Percentiles rank a stretch among this genome's conserved stretches.
Evolutionary conservation across 1,284 basidiomycete genomes (phyloP).

Genomic region (Sanghuangporus baumii): DNA sequence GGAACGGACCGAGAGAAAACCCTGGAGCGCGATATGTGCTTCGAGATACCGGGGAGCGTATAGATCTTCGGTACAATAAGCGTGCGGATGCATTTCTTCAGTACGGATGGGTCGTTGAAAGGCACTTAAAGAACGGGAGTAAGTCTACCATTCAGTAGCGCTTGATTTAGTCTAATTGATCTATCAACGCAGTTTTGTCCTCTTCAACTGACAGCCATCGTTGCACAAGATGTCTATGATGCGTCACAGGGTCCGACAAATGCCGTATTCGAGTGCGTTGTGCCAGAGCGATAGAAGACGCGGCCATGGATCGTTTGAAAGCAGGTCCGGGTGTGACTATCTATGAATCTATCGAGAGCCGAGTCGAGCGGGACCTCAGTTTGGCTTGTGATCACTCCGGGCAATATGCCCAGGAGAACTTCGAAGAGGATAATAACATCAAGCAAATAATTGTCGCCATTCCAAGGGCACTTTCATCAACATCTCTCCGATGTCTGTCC

Average conservation of each 20-base stretch:
- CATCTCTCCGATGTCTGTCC: constrained; percentile 99
- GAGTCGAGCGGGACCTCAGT: constrained; percentile 90
- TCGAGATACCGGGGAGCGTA: constrained; percentile 96
- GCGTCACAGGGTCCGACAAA: constrained; percentile 96
- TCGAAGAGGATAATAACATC: constrained; percentile 99
- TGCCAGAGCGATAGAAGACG: constrained; percentile 67
- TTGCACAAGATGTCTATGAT: constrained; percentile 99
- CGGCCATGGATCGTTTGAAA: constrained; percentile 80
- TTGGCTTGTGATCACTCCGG: constrained; percentile 94
- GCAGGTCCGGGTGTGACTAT: constrained; percentile 97
- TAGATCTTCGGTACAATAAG: constrained; percentile 95
- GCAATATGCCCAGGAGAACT: constrained; percentile 89
- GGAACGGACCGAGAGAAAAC: constrained; percentile 93
- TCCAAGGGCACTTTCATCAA: constrained; percentile 99
- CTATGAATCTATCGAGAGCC: constrained; percentile 95
- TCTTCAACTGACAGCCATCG: constrained; percentile 98
- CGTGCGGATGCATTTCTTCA: constrained; percentile 90
- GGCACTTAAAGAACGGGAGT: constrained; percentile 97
- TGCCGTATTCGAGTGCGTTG: constrained; percentile 97
- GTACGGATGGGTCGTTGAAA: constrained; percentile 98
- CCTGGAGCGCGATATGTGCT: constrained; percentile 98
- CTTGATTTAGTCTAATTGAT: constrained; percentile 4
- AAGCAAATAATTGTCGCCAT: constrained; percentile 99
- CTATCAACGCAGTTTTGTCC: constrained; percentile 60
- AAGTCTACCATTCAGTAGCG: constrained; percentile 31